Conservation (phyloP, 23 red algal species). For the Gracilaria vermiculophylla region DNA sequence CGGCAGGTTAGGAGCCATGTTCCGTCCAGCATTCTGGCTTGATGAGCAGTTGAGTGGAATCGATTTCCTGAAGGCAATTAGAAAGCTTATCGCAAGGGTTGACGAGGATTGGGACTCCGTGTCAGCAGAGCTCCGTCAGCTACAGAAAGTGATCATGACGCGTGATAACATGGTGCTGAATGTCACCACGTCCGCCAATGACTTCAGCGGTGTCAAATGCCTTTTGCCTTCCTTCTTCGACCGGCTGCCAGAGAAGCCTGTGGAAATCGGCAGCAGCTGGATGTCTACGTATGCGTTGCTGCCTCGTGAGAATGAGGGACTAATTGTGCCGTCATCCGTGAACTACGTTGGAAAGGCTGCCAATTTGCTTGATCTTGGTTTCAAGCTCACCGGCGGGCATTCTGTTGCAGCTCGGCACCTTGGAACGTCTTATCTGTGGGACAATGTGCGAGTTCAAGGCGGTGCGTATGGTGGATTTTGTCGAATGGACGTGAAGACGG, state of each 20-base stretch:
- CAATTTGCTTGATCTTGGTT: slow-evolving; percentile 86
- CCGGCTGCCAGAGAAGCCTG: slow-evolving; percentile 46
- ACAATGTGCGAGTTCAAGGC: slow-evolving; percentile 92
- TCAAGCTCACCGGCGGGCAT: slow-evolving; percentile 66
- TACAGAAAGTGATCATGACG: slow-evolving; percentile 57
- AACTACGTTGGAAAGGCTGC: slow-evolving; percentile 96
- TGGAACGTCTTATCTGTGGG: slow-evolving; percentile 94
- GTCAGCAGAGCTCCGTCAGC: slow-evolving; percentile 38
- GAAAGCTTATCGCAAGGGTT: slow-evolving; percentile 55
- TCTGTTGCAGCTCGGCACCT: slow-evolving; percentile 81
- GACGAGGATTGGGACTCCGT: slow-evolving; percentile 88
- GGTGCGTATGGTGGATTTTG: slow-evolving; percentile 98
- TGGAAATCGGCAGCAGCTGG: slow-evolving; percentile 9
- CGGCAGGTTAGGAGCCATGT: slow-evolving; percentile 74
- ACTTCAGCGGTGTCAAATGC: slow-evolving; percentile 54
- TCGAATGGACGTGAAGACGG: slow-evolving; percentile 77
- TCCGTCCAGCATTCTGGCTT: slow-evolving; percentile 60
- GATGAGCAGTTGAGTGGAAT: slow-evolving; percentile 92
- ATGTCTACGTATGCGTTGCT: slow-evolving; percentile 8
- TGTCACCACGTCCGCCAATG: slow-evolving; percentile 69
- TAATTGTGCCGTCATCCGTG: slow-evolving; percentile 86
- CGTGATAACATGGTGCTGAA: slow-evolving; percentile 75
- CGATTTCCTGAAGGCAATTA: slow-evolving; percentile 72
- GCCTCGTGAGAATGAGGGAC: slow-evolving; percentile 69
- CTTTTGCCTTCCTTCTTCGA: slow-evolving; percentile 69